Base-by-base conservation (phyloP, 108 stramenopile genomes). In the Cylindrotheca closterium region DNA sequence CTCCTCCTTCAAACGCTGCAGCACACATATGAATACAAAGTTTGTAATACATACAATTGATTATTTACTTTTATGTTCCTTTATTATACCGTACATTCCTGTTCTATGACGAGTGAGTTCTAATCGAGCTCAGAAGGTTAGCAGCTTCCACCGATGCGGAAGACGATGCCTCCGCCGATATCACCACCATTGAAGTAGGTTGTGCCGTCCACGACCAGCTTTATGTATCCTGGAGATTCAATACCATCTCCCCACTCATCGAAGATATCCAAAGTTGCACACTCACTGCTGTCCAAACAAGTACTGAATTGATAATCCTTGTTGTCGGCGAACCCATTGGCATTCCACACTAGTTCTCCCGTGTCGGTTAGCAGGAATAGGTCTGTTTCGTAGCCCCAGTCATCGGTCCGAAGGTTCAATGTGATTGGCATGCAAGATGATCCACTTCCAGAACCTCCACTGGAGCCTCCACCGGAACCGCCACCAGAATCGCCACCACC, bases 191-290 rank as follows among this genome's bases (percentile, higher is more conserved):
- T 42, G 37, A 10, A 42, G 7, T 42, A 10, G 37, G 15, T 15
- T 10, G 37, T 42, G 37, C 37, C 37, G 15, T 42, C 37, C 10
- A 42, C 37, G 15, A 15, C 15, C 37, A 42, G 37, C 15, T 42
- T 42, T 7, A 42, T 46, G 37, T 46, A 47, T 23, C 59, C 59
- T 7, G 30, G 17, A 15, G 30, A 19, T 1, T 26, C 0, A 1
- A 60, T 2, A 15, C 59, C 59, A 47, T 60, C 59, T 12, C 61
- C 61, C 27, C 51, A 49, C 28, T 47, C 31, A n/a, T 63, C 61
- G 7, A 29, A 47, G 19, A 63, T 28, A 42, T 42, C 37, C 37
- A 42, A 42, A 15, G 37, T 42, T 7, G 37, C 37, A 42, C 37
- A 42, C 7, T 15, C 37, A 42, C 15, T 42, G 37, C 10, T 10